These are phyloP conservation scores for Ochromonas danica DNA, from an alignment of 108 stramenopile species.

Conservation along the genomic window DNA sequence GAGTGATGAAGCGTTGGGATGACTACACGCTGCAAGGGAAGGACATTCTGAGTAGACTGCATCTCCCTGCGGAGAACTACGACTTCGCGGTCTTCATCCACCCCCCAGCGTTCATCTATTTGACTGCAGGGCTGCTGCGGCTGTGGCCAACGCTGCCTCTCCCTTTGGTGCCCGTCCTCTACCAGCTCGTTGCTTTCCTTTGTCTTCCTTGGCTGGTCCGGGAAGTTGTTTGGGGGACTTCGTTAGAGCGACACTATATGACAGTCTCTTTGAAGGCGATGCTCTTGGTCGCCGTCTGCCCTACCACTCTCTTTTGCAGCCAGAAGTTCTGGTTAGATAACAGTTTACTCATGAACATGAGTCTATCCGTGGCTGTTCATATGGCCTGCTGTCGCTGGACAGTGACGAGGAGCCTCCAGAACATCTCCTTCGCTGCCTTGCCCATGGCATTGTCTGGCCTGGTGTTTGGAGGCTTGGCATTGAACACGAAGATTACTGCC, in stretches of 20 bases:
- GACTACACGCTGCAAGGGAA: background rate
- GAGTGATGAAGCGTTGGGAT: background rate
- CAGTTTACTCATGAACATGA: background rate
- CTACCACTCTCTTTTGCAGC: background rate
- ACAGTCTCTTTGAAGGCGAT: background rate
- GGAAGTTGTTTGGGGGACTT: too few relatives aligned
- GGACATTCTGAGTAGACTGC: background rate
- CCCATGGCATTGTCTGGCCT: background rate
- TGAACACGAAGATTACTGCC: background rate
- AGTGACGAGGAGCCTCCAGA: background rate
- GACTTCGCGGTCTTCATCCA: background rate
- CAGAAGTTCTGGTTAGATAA: background rate
- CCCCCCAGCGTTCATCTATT: background rate
- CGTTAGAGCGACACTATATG: background rate
- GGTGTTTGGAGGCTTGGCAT: background rate
- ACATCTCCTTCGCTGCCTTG: background rate
- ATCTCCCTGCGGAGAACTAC: background rate
- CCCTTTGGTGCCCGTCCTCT: background rate
- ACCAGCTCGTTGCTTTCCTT: background rate
- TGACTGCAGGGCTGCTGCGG: background rate
- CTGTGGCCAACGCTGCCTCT: too few relatives aligned
- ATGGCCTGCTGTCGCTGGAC: too few relatives aligned
- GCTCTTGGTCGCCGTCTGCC: background rate
- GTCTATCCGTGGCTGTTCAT: background rate
- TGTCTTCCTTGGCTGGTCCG: background rate